Evolutionary conservation across 148 eudicot genomes (phyloP), one percentile per base, ranked within the genome.

Genomic region (Fallopia convolvulus): DNA sequence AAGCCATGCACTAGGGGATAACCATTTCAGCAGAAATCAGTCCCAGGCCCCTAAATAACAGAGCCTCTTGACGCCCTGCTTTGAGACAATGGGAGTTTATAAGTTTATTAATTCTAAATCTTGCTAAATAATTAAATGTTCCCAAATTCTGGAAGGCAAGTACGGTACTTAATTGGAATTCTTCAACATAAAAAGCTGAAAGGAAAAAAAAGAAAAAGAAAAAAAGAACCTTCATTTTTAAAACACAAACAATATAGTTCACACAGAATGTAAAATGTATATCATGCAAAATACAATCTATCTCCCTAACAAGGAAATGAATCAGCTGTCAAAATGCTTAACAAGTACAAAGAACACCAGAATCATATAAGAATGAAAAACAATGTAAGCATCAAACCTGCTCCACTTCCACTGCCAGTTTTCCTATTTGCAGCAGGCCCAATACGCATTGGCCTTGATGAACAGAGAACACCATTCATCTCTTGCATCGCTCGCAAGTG

Each of bases 381-480:
- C 3, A 36, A 81, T 32, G 18, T 18, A 68, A 77, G 42, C 46
- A 6, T 76, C 78, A 80, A 73, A 85, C 90, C 88, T 84, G 82
- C 66, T 21, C 86, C 86, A 77, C 83, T 86, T 9, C 73, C 77
- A 3, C 3, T 36, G 39, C 39, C 39, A 81, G 76, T 83, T 80
- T 92, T 93, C 83, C 92, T 94, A 82, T 83, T 90, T 52, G 99
- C 89, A 77, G 98, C 98, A 50, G 92, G 89, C 71, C 99, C 99
- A 81, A 90, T 85, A 40, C 99, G 93, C 99, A 95, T 92, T 47
- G 97, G 87, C 79, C 97, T 91, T 41, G 87, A 90, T 53, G 94
- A 88, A 74, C 93, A 89, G 72, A 84, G 80, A 79, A 76, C 85
- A 39, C 97, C 97, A 87, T 95, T 93, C 99, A 95, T 95, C 85